Percentiles rank a stretch among this genome's conserved stretches.
Evolutionary conservation across 805 yeast species (phyloP).

Genomic region (Lipomyces yamanashiensis): DNA sequence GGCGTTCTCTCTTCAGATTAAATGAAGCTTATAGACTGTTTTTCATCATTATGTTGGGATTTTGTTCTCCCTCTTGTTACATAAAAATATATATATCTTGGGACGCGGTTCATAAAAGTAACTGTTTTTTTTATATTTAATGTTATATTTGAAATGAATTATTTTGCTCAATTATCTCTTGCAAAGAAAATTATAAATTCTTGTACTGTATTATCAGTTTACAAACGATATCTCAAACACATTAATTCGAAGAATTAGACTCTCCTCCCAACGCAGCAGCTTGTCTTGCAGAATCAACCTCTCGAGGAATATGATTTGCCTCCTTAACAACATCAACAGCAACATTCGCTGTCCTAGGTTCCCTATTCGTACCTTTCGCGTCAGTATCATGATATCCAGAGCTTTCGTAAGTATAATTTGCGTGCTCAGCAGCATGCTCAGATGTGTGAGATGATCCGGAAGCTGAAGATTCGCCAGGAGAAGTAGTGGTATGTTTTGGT

Average conservation of each 20-base stretch:
- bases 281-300: too few relatives aligned
- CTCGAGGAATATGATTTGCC: too few relatives aligned
- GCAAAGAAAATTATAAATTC: too few relatives aligned
- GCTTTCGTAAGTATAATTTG: not conserved
- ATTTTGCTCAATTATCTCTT: not conserved
- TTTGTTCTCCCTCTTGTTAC: not conserved
- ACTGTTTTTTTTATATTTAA: slow-evolving; percentile 9
- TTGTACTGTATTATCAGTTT: too few relatives aligned
- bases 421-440: not conserved
- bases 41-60: not conserved
- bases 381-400: not conserved
- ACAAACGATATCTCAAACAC: too few relatives aligned
- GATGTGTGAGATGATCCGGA: not conserved
- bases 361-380: not conserved
- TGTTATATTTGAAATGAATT: not conserved
- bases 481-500: not conserved
- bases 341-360: not conserved
- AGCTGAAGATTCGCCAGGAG: not conserved
- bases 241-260: not conserved
- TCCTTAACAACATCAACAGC: too few relatives aligned
- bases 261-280: too few relatives aligned
- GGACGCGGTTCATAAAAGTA: slow-evolving; percentile 20
- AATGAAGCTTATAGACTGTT: too few relatives aligned
- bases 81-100: slow-evolving; percentile 3
- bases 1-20: not conserved